phyloP scores from a whole-genome alignment of 2,329 filamentous ascomycete species.

The Coniella vitis region DNA sequence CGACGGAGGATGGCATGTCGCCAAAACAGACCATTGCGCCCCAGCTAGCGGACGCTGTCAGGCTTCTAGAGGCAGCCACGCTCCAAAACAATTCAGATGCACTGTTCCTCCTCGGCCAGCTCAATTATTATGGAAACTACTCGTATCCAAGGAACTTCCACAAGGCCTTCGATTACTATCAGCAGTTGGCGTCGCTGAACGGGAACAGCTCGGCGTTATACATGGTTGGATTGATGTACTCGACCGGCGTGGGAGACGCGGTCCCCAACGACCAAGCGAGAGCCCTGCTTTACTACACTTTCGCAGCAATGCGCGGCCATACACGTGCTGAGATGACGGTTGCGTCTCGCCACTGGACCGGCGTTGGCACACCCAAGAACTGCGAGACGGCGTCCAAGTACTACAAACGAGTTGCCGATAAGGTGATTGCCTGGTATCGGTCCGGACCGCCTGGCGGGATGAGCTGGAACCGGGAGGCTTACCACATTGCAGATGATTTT shows the following conservation, averaged over 20 bases:
- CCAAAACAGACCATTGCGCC: conserved; percentile 31
- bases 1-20: conserved; percentile 24
- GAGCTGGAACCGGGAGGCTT: conserved; percentile 68
- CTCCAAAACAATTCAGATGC: conserved; percentile 67
- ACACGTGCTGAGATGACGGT: conserved; percentile 89
- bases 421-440: conserved; percentile 80
- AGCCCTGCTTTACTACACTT: conserved; percentile 88
- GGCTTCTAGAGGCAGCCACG: conserved; percentile 46
- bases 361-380: conserved; percentile 77
- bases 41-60: conserved; percentile 43
- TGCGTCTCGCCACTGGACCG: conserved; percentile 76
- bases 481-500: conserved; percentile 80
- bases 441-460: conserved; percentile 87
- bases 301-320: conserved; percentile 79
- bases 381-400: conserved; percentile 81
- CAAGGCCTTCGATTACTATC: conserved; percentile 74
- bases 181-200: conserved; percentile 64
- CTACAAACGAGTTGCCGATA: conserved; percentile 91
- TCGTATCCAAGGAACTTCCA: conserved; percentile 77
- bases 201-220: conserved; percentile 92
- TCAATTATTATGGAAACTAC: conserved; percentile 96
- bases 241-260: conserved; percentile 77
- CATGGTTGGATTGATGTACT: conserved; percentile 94
- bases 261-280: conserved; percentile 84
- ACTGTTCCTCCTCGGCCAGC: conserved; percentile 80